phyloP scores from a whole-genome alignment of 164 flowering plant genomes.

The Kingdonia uniflora region DNA sequence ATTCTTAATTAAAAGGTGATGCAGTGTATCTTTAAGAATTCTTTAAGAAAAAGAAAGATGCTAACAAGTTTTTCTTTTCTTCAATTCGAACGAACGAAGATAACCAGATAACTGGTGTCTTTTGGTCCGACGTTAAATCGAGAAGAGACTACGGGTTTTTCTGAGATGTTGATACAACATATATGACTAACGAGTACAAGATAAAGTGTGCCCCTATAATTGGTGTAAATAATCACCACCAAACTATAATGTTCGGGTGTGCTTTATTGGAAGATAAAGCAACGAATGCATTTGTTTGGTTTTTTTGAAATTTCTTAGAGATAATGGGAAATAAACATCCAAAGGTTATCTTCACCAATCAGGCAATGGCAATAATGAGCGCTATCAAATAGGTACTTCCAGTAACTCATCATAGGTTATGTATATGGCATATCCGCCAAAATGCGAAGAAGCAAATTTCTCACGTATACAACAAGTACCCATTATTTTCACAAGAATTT shows the following conservation, averaged over 20 bases:
- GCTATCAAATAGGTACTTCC: not conserved
- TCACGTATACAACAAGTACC: not conserved
- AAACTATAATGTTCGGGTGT: not conserved
- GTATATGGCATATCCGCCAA: conserved; percentile 1
- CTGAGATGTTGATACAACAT: not conserved
- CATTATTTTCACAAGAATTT: not conserved
- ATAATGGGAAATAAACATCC: not conserved
- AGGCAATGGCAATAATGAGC: not conserved
- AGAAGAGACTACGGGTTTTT: no score
- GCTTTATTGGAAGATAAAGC: not conserved
- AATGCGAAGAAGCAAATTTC: not conserved
- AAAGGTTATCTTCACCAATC: not conserved
- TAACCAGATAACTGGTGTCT: no score
- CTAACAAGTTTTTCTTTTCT: conserved; percentile 4
- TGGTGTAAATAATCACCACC: not conserved
- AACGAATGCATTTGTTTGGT: not conserved
- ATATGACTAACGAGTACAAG: not conserved
- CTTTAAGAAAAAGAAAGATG: not conserved
- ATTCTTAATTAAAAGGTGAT: not conserved
- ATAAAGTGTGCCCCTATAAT: not conserved
- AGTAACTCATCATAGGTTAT: not conserved
- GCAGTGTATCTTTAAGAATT: not conserved
- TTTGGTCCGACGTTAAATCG: no score
- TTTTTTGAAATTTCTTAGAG: not conserved
- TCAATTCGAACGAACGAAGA: no score